A percentile compares a stretch with the other conserved stretches of the same genome.
These are phyloP conservation scores for Mycena alexandri DNA, from an alignment of 768 basidiomycete genomes.

Conservation along the genomic window DNA sequence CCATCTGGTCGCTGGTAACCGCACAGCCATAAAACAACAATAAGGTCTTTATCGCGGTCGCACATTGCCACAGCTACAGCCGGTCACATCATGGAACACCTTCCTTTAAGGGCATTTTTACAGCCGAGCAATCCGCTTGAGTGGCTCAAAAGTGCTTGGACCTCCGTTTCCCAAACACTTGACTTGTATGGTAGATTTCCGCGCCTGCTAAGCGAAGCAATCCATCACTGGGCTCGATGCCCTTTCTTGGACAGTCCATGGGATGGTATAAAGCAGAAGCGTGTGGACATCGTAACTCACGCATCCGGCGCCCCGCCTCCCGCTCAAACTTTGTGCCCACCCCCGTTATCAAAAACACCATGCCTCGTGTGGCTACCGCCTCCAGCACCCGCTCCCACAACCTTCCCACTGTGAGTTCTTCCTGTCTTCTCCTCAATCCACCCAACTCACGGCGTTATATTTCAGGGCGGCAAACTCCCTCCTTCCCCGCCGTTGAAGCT, in stretches of 20 bases:
- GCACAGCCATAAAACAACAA: too few species aligned
- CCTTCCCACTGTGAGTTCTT: neutral
- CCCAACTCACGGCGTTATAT: too few species aligned
- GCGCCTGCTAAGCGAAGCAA: slow-evolving; percentile 13
- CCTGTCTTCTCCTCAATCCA: neutral
- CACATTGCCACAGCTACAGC: too few species aligned
- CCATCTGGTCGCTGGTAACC: too few species aligned
- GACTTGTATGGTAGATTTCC: slow-evolving; percentile 30
- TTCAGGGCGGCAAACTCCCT: slow-evolving; percentile 18
- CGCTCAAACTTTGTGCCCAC: neutral
- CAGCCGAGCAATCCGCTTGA: slow-evolving; percentile 18
- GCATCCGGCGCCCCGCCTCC: slow-evolving; percentile 8
- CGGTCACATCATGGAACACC: slow-evolving; percentile 3
- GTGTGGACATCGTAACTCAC: slow-evolving; percentile 2
- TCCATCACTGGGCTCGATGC: slow-evolving; percentile 9
- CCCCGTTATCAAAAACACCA: neutral
- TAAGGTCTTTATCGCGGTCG: too few species aligned
- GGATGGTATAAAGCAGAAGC: slow-evolving; percentile 29
- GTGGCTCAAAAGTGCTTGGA: slow-evolving; percentile 32
- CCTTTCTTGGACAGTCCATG: slow-evolving; percentile 4
- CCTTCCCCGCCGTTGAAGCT: slow-evolving; percentile 17
- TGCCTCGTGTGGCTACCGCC: too few species aligned
- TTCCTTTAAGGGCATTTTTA: slow-evolving; percentile 27
- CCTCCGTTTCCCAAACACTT: slow-evolving; percentile 26
- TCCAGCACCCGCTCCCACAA: too few species aligned